Percentiles rank a stretch among this genome's conserved stretches.
Evolutionary conservation across 352 stramenopile genomes (phyloP).

Genomic region (Pythium coloratum): DNA sequence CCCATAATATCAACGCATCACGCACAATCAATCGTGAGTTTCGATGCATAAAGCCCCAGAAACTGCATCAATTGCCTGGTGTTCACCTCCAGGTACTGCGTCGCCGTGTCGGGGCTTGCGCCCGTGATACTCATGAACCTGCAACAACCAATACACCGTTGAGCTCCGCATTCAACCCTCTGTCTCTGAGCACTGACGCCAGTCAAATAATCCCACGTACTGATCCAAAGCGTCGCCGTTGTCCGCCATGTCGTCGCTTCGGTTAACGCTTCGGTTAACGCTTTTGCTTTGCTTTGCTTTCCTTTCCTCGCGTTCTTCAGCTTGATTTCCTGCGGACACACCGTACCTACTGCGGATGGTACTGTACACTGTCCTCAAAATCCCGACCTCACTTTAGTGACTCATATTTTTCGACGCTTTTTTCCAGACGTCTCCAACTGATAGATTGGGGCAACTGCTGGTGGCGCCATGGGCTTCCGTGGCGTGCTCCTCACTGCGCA

Average conservation of each 20-base stretch:
- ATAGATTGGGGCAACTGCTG: not conserved
- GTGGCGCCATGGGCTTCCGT: conserved; percentile 59
- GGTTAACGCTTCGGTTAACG: not conserved
- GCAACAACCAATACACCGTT: not conserved
- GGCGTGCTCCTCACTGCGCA: conserved; percentile 53
- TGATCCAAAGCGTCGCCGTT: not conserved
- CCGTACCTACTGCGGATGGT: not conserved
- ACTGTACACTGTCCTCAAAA: not conserved
- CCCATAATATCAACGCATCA: not conserved
- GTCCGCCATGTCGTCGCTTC: not conserved
- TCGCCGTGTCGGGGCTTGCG: conserved; percentile 56
- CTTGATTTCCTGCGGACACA: not conserved
- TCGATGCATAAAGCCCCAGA: not conserved
- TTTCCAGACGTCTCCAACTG: not conserved
- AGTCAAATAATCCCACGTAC: not conserved
- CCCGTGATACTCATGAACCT: conserved; percentile 89
- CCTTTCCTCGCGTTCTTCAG: not conserved
- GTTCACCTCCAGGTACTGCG: conserved; percentile 72
- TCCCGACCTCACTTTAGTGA: not conserved
- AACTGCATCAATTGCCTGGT: not conserved
- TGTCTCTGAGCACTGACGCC: not conserved
- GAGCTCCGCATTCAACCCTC: not conserved
- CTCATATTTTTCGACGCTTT: not conserved
- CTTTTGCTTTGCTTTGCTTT: not conserved
- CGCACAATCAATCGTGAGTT: not conserved